phyloP scores from a whole-genome alignment of 495 filamentous ascomycete genomes.

The Venustampulla echinocandica region DNA sequence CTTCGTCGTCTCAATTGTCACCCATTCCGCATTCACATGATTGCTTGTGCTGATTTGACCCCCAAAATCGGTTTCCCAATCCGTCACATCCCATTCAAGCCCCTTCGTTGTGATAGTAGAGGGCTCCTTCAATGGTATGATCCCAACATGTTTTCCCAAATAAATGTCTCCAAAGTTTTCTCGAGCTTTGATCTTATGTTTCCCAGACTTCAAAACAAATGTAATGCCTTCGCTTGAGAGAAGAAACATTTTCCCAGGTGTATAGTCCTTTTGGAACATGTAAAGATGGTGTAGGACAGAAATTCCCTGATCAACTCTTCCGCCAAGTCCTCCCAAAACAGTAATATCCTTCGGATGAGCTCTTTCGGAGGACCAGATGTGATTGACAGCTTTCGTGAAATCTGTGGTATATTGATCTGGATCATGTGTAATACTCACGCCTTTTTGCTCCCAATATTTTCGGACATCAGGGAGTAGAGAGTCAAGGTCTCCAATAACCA shows the following conservation, averaged over 20 bases:
- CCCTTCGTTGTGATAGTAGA: constrained; percentile 67
- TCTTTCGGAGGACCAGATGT: constrained; percentile 27
- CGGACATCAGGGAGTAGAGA: constrained; percentile 54
- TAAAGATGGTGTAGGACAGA: constrained; percentile 77
- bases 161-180: constrained; percentile 29
- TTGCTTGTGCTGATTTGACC: constrained; percentile 89
- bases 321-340: constrained; percentile 74
- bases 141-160: constrained; percentile 63
- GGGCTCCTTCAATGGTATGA: constrained; percentile 70
- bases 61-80: constrained; percentile 77
- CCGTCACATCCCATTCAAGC: constrained; percentile 79
- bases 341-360: constrained; percentile 39
- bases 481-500: constrained; percentile 85
- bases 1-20: constrained; percentile 54
- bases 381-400: constrained; percentile 60
- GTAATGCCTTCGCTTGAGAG: constrained; percentile 71
- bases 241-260: constrained; percentile 52
- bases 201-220: constrained; percentile 61
- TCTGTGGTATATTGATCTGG: constrained; percentile 80
- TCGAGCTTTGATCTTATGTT: constrained; percentile 59
- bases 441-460: constrained; percentile 48
- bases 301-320: constrained; percentile 85
- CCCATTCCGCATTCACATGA: constrained; percentile 51
- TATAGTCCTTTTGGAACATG: constrained; percentile 41
- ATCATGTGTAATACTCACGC: constrained; percentile 52